phyloP scores from a whole-genome alignment of 129 eudicot species.

The Oenanthe sinensis region DNA sequence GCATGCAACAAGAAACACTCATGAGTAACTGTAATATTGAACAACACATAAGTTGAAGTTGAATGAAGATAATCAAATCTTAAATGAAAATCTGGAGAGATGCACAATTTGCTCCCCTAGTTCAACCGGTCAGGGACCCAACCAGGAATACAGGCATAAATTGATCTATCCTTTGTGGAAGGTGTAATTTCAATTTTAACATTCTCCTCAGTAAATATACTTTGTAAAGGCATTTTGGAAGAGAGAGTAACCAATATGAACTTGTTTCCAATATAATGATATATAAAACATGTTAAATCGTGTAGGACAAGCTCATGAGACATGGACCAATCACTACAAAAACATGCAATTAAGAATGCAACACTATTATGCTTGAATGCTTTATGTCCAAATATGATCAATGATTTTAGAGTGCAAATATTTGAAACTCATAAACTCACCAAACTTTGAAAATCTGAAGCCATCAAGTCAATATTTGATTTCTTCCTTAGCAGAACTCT shows the following conservation, averaged over 20 bases:
- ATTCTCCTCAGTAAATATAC: not conserved
- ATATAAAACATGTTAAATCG: no score
- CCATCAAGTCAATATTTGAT: constrained; percentile 65
- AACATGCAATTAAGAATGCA: not conserved
- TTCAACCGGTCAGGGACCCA: not conserved
- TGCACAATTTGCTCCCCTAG: not conserved
- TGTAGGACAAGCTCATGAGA: not conserved
- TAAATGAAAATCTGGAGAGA: not conserved
- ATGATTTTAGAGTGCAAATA: not conserved
- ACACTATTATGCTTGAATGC: not conserved
- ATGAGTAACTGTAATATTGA: not conserved
- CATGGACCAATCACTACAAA: not conserved
- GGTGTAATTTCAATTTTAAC: not conserved
- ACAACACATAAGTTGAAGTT: not conserved
- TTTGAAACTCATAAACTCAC: constrained; percentile 31
- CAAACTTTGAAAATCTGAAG: constrained; percentile 57
- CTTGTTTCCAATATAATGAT: not conserved
- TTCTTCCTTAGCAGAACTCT: constrained; percentile 81
- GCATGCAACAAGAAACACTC: constrained; percentile 19
- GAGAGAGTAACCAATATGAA: not conserved
- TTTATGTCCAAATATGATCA: not conserved
- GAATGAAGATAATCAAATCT: not conserved
- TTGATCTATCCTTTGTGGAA: not conserved
- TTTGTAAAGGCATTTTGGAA: not conserved
- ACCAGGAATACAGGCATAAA: not conserved